These are phyloP conservation scores for Lumnitzera littorea DNA, from an alignment of 345 rosid species.

Conservation along the genomic window DNA sequence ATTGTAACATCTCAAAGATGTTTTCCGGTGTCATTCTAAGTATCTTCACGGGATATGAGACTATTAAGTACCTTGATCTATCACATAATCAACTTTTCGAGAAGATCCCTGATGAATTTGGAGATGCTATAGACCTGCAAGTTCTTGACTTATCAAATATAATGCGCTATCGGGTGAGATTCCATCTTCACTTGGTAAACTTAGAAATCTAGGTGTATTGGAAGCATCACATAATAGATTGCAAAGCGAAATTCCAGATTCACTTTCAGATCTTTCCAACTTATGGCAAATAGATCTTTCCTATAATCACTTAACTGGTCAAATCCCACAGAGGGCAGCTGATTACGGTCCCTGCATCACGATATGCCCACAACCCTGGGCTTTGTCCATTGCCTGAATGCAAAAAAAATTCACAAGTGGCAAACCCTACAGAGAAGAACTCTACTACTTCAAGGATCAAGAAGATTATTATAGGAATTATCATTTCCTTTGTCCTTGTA, in stretches of 20 bases:
- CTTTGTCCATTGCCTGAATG: slow-evolving; percentile 92
- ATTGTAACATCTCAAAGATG: slow-evolving; percentile 82
- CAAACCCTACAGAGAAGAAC: slow-evolving; percentile 18
- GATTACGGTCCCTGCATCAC: slow-evolving; percentile 82
- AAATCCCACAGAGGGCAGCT: slow-evolving; percentile 96
- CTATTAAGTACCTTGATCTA: slow-evolving; percentile 83
- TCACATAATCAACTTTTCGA: slow-evolving; percentile 86
- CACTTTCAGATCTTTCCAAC: slow-evolving; percentile 81
- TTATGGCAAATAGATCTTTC: slow-evolving; percentile 90
- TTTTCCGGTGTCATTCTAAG: slow-evolving; percentile 84
- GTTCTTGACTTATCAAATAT: slow-evolving; percentile 70
- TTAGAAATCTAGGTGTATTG: slow-evolving; percentile 77
- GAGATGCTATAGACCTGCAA: slow-evolving; percentile 84
- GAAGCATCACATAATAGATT: slow-evolving; percentile 81
- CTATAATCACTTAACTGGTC: slow-evolving; percentile 76
- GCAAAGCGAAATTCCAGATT: slow-evolving; percentile 93
- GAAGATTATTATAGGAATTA: slow-evolving; percentile 72
- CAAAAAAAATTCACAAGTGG: slow-evolving; percentile 34
- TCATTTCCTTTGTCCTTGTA: slow-evolving; percentile 65
- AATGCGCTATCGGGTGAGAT: slow-evolving; percentile 92
- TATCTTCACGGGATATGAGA: slow-evolving; percentile 77
- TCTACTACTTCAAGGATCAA: slow-evolving; percentile 60
- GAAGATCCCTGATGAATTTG: slow-evolving; percentile 70
- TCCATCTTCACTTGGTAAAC: slow-evolving; percentile 74
- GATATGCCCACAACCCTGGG: slow-evolving; percentile 77